Conservation (phyloP, 352 stramenopile genomes). For the Aphanomyces stellatus region DNA sequence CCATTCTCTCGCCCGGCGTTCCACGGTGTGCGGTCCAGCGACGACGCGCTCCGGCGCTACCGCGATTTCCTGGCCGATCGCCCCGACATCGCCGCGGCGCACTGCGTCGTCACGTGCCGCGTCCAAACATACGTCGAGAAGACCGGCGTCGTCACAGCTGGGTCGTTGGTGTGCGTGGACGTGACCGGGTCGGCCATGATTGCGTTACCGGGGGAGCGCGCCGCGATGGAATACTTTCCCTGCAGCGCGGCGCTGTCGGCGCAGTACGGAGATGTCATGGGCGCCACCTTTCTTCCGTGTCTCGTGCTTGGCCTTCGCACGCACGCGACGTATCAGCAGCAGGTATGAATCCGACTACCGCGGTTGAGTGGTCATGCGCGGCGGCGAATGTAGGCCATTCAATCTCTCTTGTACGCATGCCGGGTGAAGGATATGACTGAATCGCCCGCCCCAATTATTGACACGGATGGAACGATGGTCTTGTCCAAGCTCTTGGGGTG, state of each 20-base stretch:
- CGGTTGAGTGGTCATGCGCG: not conserved
- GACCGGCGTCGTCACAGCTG: not conserved
- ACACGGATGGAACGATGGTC: too few species aligned
- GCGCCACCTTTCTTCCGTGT: slow-evolving; percentile 24
- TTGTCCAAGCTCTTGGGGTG: too few species aligned
- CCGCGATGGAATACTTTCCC: slow-evolving; percentile 4
- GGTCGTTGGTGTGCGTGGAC: not conserved
- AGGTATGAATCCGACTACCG: slow-evolving; percentile 39
- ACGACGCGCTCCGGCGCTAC: slow-evolving; percentile 8
- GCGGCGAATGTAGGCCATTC: slow-evolving; percentile 45
- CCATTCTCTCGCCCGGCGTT: not conserved
- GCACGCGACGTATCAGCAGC: slow-evolving; percentile 45
- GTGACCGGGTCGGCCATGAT: slow-evolving; percentile 6
- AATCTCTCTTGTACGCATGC: slow-evolving; percentile 68
- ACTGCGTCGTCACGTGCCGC: not conserved
- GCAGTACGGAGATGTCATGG: not conserved
- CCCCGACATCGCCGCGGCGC: not conserved
- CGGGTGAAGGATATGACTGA: slow-evolving; percentile 62
- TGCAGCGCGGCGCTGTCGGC: not conserved
- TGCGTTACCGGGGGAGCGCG: not conserved
- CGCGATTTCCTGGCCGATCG: not conserved
- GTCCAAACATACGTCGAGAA: not conserved
- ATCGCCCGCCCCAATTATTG: not conserved
- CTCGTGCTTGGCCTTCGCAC: slow-evolving; percentile 55
- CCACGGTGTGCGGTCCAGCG: not conserved